A percentile compares a stretch with the other conserved stretches of the same genome.
These are phyloP conservation scores for Talaromyces amestolkiae DNA, from an alignment of 2,329 filamentous ascomycete genomes.

Conservation along the genomic window DNA sequence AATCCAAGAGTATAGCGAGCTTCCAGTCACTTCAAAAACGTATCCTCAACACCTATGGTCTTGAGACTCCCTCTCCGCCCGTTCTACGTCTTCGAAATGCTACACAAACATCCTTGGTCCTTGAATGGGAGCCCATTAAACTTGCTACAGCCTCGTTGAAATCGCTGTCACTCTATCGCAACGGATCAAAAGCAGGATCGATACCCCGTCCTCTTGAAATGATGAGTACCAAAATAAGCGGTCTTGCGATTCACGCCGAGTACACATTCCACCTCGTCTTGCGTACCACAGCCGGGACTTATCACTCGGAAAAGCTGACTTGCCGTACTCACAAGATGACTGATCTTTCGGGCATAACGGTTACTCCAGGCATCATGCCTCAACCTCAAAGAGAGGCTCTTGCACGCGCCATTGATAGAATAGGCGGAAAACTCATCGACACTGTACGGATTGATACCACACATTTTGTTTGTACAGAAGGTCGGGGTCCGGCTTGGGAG, in stretches of 20 bases:
- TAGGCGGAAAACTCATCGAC: conserved; percentile 89
- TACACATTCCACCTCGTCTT: conserved; percentile 93
- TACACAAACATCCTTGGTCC: conserved; percentile 95
- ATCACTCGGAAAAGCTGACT: conserved; percentile 74
- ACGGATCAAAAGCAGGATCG: conserved; percentile 92
- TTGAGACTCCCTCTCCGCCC: conserved; percentile 71
- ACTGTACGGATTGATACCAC: conserved; percentile 94
- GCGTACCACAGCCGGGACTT: conserved; percentile 85
- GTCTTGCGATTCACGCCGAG: conserved; percentile 92
- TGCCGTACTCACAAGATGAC: conserved; percentile 99
- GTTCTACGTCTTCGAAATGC: conserved; percentile 90
- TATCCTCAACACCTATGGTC: conserved; percentile 84
- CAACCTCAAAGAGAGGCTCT: conserved; percentile 69
- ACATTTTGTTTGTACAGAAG: conserved; percentile 96
- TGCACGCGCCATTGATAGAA: conserved; percentile 72
- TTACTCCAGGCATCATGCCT: conserved; percentile 85
- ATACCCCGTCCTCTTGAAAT: conserved; percentile 85
- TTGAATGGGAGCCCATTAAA: conserved; percentile 95
- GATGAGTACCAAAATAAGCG: conserved; percentile 94
- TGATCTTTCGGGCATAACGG: conserved; percentile 89
- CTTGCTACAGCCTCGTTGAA: conserved; percentile 89
- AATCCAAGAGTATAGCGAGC: conserved; percentile 68
- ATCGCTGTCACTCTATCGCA: conserved; percentile 86
- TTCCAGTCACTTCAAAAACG: conserved; percentile 85
- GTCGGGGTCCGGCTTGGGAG: conserved; percentile 86